phyloP scores from a whole-genome alignment of 352 stramenopile genomes.

The Phytophthora podocarpi region DNA sequence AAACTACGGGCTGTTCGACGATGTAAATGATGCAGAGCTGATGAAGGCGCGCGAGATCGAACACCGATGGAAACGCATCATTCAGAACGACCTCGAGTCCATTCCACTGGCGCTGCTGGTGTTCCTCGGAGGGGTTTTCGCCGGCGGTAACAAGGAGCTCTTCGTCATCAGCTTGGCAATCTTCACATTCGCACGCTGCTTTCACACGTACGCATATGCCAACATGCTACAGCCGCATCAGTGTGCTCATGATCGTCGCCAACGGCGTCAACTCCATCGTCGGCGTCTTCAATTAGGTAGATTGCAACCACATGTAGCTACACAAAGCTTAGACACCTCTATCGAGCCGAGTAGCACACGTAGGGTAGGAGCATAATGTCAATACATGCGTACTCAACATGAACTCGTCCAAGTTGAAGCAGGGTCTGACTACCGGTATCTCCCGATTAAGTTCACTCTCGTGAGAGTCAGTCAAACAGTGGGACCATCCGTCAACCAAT shows the following conservation, averaged over 20 bases:
- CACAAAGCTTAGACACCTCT: too few relatives aligned
- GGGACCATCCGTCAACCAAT: conserved; percentile 18
- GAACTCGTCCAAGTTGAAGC: too few relatives aligned
- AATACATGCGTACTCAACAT: too few relatives aligned
- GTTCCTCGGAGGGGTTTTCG: conserved; percentile 47
- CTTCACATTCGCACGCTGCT: conserved; percentile 48
- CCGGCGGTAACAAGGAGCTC: conserved; percentile 41
- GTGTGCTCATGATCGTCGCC: conserved; percentile 38
- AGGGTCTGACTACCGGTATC: too few relatives aligned
- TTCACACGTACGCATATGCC: conserved; percentile 55
- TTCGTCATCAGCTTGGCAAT: conserved; percentile 38
- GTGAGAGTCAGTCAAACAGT: conserved; percentile 5
- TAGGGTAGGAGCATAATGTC: too few relatives aligned
- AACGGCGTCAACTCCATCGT: conserved; percentile 43
- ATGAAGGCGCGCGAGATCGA: conserved; percentile 39
- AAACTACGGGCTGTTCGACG: conserved; percentile 34
- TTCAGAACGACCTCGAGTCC: conserved; percentile 64
- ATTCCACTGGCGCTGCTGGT: conserved; percentile 59
- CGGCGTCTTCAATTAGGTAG: conserved; percentile 36
- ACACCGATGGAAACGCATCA: conserved; percentile 55
- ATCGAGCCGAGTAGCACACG: too few relatives aligned
- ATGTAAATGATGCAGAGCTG: conserved; percentile 46
- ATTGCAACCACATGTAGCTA: too few relatives aligned
- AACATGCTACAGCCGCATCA: conserved; percentile 46
- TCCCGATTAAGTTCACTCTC: conserved; percentile 24